Percentiles rank a stretch among this genome's conserved stretches.
Evolutionary conservation across 73 alveolate genomes (phyloP).

Genomic region (Uronychia setigera): DNA sequence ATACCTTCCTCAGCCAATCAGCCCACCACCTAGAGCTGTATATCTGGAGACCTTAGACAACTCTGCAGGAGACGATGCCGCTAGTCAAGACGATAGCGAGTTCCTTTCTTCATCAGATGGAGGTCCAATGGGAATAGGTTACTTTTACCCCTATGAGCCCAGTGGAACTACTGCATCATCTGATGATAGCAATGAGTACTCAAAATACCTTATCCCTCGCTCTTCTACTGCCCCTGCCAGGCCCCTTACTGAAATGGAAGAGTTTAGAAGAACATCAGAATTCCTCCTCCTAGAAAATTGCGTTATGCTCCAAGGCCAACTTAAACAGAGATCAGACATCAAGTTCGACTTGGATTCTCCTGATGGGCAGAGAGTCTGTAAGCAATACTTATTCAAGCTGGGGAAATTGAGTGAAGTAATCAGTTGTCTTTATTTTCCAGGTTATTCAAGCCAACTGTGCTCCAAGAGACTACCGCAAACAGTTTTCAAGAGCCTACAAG

Average conservation of each 20-base stretch:
- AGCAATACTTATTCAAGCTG: conserved; percentile 69
- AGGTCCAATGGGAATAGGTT: no score
- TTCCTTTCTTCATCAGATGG: no score
- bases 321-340: conserved; percentile 64
- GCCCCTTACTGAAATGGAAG: conserved; percentile 89
- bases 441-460: conserved; percentile 62
- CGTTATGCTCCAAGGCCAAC: conserved; percentile 69
- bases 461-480: conserved; percentile 86
- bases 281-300: conserved; percentile 81
- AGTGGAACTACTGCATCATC: no score
- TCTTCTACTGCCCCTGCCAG: conserved; percentile 93
- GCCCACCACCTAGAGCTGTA: no score
- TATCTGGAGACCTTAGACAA: no score
- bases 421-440: conserved; percentile 26
- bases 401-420: conserved; percentile 74
- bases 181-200: no score
- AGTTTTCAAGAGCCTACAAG: conserved; percentile 88
- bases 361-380: conserved; percentile 84
- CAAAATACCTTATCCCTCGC: no score
- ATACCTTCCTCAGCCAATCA: no score
- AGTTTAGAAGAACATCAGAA: conserved; percentile 73
- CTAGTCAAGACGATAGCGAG: no score
- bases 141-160: no score
- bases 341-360: conserved; percentile 82
- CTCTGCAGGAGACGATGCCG: no score